Evolutionary conservation across 805 yeast genomes (phyloP).

Genomic region (Ogataea haglerorum): DNA sequence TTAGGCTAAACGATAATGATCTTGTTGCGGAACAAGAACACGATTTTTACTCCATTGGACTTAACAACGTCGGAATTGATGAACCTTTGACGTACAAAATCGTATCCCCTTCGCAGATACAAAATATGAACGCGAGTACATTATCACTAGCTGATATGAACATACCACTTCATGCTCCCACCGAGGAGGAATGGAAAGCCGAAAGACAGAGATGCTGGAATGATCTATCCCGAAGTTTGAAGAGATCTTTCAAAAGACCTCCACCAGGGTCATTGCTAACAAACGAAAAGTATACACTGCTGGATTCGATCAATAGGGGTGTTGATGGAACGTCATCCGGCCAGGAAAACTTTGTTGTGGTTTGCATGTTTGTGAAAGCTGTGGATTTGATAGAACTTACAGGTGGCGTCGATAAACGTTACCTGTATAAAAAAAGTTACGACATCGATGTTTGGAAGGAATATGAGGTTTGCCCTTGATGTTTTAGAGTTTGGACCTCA

Average conservation of each 20-base stretch:
- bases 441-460: constrained; percentile 69
- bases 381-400: constrained; percentile 68
- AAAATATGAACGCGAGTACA: constrained; percentile 11
- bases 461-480: constrained; percentile 71
- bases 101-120: constrained; percentile 22
- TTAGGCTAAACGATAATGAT: constrained; percentile 1
- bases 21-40: constrained; percentile 20
- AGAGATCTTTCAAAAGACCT: constrained; percentile 69
- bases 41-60: constrained; percentile 16
- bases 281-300: constrained; percentile 47
- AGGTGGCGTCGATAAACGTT: constrained; percentile 44
- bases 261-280: constrained; percentile 61
- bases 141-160: constrained; percentile 14
- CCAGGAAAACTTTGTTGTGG: constrained; percentile 62
- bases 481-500: not conserved
- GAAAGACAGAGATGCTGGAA: constrained; percentile 68
- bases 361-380: constrained; percentile 63
- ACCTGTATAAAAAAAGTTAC: constrained; percentile 47
- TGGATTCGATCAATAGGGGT: constrained; percentile 75
- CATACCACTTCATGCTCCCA: constrained; percentile 40
- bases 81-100: constrained; percentile 20
- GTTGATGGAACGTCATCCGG: constrained; percentile 76
- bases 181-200: constrained; percentile 59
- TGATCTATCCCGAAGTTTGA: constrained; percentile 51
- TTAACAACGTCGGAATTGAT: constrained; percentile 9